These are phyloP conservation scores for Suillus decipiens DNA, from an alignment of 768 basidiomycete species.

Conservation along the genomic window DNA sequence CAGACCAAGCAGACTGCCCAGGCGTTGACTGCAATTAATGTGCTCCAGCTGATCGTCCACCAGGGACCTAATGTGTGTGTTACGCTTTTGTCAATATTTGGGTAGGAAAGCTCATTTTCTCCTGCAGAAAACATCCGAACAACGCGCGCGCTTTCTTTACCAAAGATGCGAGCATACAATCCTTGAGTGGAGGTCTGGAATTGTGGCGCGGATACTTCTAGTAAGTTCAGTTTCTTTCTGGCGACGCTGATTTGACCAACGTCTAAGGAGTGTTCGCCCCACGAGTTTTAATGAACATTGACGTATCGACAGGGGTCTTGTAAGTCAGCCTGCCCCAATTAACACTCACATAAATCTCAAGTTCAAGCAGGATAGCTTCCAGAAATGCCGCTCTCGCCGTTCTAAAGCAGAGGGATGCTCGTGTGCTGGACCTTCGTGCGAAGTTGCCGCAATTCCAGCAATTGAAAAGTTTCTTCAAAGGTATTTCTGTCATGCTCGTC, in stretches of 20 bases:
- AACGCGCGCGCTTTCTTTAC: slow-evolving; percentile 50
- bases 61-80: slow-evolving; percentile 49
- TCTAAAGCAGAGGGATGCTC: slow-evolving; percentile 25
- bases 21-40: slow-evolving; percentile 41
- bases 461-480: slow-evolving; percentile 42
- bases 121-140: slow-evolving; percentile 43
- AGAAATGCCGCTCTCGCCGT: slow-evolving; percentile 35
- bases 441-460: slow-evolving; percentile 27
- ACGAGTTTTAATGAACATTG: slow-evolving; percentile 48
- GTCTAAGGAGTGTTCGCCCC: slow-evolving; percentile 45
- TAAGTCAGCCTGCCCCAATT: slow-evolving; percentile 22
- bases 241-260: slow-evolving; percentile 1
- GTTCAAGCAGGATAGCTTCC: slow-evolving; percentile 28
- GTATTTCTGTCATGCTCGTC: slow-evolving; percentile 33
- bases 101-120: background rate
- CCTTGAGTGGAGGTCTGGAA: slow-evolving; percentile 38
- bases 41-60: slow-evolving; percentile 50
- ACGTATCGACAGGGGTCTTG: slow-evolving; percentile 48
- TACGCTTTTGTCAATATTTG: background rate
- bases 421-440: slow-evolving; percentile 31
- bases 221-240: slow-evolving; percentile 30
- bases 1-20: slow-evolving; percentile 26
- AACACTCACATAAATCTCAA: slow-evolving; percentile 14
- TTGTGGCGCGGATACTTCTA: slow-evolving; percentile 53
- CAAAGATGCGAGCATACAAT: slow-evolving; percentile 28